These are phyloP conservation scores for Trichosporon sp. DNA, from an alignment of 1,284 basidiomycete species.

Conservation along the genomic window DNA sequence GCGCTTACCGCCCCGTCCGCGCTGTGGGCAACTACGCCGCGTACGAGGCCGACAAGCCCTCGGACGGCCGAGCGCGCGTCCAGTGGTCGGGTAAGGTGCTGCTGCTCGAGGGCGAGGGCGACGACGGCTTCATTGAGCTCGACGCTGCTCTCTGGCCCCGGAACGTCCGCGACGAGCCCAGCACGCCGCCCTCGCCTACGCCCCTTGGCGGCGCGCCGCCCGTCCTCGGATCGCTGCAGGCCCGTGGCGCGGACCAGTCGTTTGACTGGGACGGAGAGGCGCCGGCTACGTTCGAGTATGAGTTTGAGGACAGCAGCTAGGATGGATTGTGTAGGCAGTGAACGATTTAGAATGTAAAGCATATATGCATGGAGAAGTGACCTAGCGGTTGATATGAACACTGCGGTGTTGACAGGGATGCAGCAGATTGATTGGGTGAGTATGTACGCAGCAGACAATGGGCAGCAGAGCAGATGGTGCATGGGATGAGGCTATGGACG, in stretches of 20 bases:
- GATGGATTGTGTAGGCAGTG: constrained; percentile 1
- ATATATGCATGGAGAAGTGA: constrained; percentile 4
- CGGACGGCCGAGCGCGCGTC: constrained; percentile 17
- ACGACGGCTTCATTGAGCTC: constrained; percentile 62
- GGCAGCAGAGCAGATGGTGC: too few species aligned
- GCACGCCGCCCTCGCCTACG: constrained; percentile 14
- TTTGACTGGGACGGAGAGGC: constrained; percentile 66
- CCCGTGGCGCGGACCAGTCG: constrained; percentile 30
- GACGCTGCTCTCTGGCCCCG: constrained; percentile 50
- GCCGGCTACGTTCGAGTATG: constrained; percentile 54
- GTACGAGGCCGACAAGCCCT: constrained; percentile 14
- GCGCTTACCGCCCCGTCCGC: constrained; percentile 18
- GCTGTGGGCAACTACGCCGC: constrained; percentile 17
- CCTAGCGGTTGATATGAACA: background rate
- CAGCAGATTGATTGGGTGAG: background rate
- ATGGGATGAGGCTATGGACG: too few species aligned
- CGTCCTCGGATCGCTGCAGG: constrained; percentile 30
- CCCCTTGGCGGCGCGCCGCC: constrained; percentile 31
- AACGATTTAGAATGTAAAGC: constrained; percentile 2
- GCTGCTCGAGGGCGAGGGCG: constrained; percentile 53
- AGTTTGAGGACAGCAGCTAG: constrained; percentile 36
- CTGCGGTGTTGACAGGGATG: background rate
- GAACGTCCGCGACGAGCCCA: constrained; percentile 47
- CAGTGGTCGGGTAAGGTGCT: constrained; percentile 63
- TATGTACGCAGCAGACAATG: background rate